Conservation (phyloP, 495 filamentous ascomycete genomes). For the Penicillium argentinense region DNA sequence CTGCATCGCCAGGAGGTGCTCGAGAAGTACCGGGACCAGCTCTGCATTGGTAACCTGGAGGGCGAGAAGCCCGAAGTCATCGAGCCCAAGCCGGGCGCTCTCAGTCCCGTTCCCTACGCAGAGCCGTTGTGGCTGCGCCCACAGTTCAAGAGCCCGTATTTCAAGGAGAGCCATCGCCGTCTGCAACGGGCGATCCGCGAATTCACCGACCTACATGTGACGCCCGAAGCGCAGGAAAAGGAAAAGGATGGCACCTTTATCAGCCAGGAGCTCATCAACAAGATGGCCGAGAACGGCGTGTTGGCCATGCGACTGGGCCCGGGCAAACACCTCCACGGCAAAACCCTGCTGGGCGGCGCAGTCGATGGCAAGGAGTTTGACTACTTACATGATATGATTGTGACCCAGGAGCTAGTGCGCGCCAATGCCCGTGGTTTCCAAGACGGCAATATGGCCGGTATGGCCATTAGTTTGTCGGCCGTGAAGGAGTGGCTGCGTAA, state of each 20-base stretch:
- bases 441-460: conserved; percentile 68
- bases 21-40: conserved; percentile 63
- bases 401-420: conserved; percentile 70
- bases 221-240: conserved; percentile 75
- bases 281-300: conserved; percentile 71
- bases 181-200: conserved; percentile 70
- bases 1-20: conserved; percentile 65
- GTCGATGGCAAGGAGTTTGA: conserved; percentile 81
- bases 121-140: conserved; percentile 80
- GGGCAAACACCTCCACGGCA: conserved; percentile 76
- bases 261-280: conserved; percentile 73
- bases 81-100: conserved; percentile 65
- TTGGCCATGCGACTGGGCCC: conserved; percentile 83
- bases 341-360: conserved; percentile 65
- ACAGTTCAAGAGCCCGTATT: conserved; percentile 80
- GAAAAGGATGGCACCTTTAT: conserved; percentile 75
- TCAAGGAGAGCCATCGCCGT: conserved; percentile 69
- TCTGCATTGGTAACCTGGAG: conserved; percentile 74
- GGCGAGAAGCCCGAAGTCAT: conserved; percentile 75
- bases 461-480: conserved; percentile 81
- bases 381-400: conserved; percentile 81
- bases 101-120: conserved; percentile 76
- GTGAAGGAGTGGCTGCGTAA: conserved; percentile 78
- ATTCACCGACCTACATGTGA: conserved; percentile 70
- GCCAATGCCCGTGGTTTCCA: conserved; percentile 66